Percentiles rank a stretch among this genome's conserved stretches.
These are phyloP conservation scores for Verruconis gallopava DNA, from an alignment of 2,329 filamentous ascomycete genomes.

Conservation along the genomic window DNA sequence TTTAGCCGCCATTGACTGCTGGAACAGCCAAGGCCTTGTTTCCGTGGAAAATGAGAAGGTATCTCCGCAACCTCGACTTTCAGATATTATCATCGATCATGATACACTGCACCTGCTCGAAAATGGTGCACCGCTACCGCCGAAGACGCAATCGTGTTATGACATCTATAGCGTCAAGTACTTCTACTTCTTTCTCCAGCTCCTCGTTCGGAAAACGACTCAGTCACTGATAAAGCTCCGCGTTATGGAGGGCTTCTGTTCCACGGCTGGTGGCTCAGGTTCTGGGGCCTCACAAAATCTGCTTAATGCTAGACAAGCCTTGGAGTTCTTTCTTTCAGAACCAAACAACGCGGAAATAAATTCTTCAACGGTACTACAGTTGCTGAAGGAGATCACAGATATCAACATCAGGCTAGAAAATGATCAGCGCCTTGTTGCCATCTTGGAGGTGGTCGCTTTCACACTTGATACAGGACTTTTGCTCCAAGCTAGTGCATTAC, in stretches of 20 bases:
- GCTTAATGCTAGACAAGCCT: not conserved
- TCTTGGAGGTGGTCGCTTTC: slow-evolving; percentile 65
- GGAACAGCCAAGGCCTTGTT: not conserved
- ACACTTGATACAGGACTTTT: slow-evolving; percentile 39
- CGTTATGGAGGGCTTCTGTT: not conserved
- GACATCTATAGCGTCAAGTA: not conserved
- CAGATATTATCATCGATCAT: not conserved
- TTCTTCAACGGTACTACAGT: slow-evolving; percentile 9
- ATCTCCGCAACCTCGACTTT: no score
- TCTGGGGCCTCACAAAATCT: not conserved
- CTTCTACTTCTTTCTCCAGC: not conserved
- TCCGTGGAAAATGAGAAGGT: not conserved
- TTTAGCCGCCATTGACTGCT: slow-evolving; percentile 16
- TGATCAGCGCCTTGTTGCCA: slow-evolving; percentile 61
- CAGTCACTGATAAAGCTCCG: not conserved
- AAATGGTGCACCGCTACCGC: not conserved
- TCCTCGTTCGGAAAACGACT: not conserved
- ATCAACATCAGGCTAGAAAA: slow-evolving; percentile 23
- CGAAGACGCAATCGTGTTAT: not conserved
- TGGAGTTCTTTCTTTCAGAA: slow-evolving; percentile 15
- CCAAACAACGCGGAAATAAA: not conserved
- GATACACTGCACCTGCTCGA: not conserved
- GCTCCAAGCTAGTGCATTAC: slow-evolving; percentile 23
- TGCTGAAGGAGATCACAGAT: slow-evolving; percentile 19
- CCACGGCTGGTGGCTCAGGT: not conserved